Base-by-base conservation (phyloP, 768 basidiomycete species). In the Ramaria rubella region DNA sequence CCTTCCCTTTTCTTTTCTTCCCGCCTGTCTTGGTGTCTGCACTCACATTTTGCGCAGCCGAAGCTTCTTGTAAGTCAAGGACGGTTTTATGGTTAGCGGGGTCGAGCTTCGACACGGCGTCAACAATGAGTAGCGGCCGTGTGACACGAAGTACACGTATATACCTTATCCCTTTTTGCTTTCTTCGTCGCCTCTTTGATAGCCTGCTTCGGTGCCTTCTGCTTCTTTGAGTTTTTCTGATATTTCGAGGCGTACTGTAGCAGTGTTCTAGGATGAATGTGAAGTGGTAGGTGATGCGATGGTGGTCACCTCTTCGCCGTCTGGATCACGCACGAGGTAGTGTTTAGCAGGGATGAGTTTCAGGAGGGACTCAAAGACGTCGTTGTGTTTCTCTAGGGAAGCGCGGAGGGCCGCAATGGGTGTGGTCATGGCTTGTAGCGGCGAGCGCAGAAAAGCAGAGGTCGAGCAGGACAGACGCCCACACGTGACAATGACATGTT, bases 141-240 rank as follows among this genome's bases (percentile, higher is more conserved):
- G n/a, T 3, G n/a, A 42, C 7, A 11, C 23, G 33, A 15, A 36
- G 11, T 42, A 17, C 14, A 29, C 12, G 26, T 11, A 40, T 70
- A 23, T 54, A 90, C 94, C 80, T 94, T 94, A 55, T 89, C 88
- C 42, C 83, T 79, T 68, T 87, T 90, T 0, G 91, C 91, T 64
- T 91, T 93, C 70, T 87, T 91, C 11, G 88, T 83, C 1, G 85
- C 88, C 69, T 94, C 91, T 67, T 95, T 93, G 33, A 90, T 76
- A 42, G 85, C 86, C 64, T 94, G 92, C 65, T 90, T 93, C 2
- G 86, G 81, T 23, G 85, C 81, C 61, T 87, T 86, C 72, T 79
- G 78, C 62, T 91, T 89, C 72, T 91, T 94, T 71, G 84, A 93
- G 69, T 93, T 85, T 68, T 91, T 91, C 61, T 88, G 86, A 66